phyloP scores from a whole-genome alignment of 2,329 filamentous ascomycete species.

The Davidsoniella virescens region DNA sequence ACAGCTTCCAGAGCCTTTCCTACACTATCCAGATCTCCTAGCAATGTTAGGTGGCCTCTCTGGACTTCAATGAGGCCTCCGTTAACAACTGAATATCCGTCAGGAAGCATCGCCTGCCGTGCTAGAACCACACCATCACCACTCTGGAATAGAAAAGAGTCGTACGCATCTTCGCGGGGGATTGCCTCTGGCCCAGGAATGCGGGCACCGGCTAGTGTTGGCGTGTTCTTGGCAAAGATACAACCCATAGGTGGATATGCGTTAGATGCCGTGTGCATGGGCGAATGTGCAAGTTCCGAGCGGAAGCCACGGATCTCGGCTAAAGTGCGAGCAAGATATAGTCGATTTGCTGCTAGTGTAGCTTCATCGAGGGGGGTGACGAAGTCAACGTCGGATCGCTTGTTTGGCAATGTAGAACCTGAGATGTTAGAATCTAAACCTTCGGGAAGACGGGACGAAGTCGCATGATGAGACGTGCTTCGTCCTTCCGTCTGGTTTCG shows the following conservation, averaged over 20 bases:
- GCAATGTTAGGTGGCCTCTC: slow-evolving; percentile 69
- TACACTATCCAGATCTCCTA: slow-evolving; percentile 72
- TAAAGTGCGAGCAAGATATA: slow-evolving; percentile 63
- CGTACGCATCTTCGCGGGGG: slow-evolving; percentile 60
- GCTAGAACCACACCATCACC: slow-evolving; percentile 85
- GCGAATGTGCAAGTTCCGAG: slow-evolving; percentile 47
- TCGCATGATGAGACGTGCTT: too few relatives aligned
- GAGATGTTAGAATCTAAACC: neutral
- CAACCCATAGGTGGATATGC: slow-evolving; percentile 66
- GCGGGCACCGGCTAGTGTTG: slow-evolving; percentile 68
- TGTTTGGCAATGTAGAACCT: too few relatives aligned
- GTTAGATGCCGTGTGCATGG: slow-evolving; percentile 46
- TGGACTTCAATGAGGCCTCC: slow-evolving; percentile 66
- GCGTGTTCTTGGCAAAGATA: slow-evolving; percentile 73
- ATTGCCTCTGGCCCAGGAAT: slow-evolving; percentile 61
- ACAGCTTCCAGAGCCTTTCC: slow-evolving; percentile 58
- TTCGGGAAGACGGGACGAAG: neutral
- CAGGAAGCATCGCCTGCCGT: slow-evolving; percentile 67
- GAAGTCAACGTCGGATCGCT: neutral
- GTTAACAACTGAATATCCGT: slow-evolving; percentile 57
- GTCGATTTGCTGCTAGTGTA: slow-evolving; percentile 11
- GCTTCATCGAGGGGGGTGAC: neutral
- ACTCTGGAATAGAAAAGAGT: slow-evolving; percentile 70
- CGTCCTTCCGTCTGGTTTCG: neutral
- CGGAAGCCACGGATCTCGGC: slow-evolving; percentile 60